Evolutionary conservation across 2,329 filamentous ascomycete genomes (phyloP), one percentile per base, ranked within the genome.

Genomic region (Ophiosphaerella herpotricha): DNA sequence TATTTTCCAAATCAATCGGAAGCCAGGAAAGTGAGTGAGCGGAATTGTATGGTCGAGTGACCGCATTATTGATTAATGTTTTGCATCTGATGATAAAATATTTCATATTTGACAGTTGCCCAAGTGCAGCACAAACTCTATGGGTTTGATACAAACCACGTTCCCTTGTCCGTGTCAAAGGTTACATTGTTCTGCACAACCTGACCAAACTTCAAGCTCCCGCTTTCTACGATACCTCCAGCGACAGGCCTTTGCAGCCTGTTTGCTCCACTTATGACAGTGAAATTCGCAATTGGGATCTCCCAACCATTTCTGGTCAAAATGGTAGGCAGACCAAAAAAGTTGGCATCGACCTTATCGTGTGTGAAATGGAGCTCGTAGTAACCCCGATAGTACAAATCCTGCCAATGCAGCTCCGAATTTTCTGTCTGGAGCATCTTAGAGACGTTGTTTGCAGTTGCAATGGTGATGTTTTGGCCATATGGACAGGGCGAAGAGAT

Each of bases 361-460:
- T 57, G 57, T 5, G 57, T 61, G 46, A 89, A 75, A 40, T 81
- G 78, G 35, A 90, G 74, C 63, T 87, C 81, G 58, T 85, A 90
- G 73, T 91, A 91, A 1, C 88, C 88, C 14, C 87, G 80, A 70
- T 90, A 91, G 68, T 88, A 90, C 7, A 85, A 70, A 49, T 90
- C 87, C 59, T 86, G 83, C 88, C 87, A 91, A 63, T 88, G 85
- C 39, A 91, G 75, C 68, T 88, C 85, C 0, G 76, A 73, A 68
- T 89, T 90, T 18, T 77, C 72, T 37, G 65, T 65, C 24, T 72
- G 52, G 13, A 72, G 55, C 49, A 60, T 62, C 21, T 48, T 49
- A 12, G 70, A 68, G 50, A 64, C 61, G 42, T 75, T 74, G 54
- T 85, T 79, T 1, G 83, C 82, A 1, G 70, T 67, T 0, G 72